Evolutionary conservation across 306 rosid species (phyloP), one percentile per base, ranked within the genome.

Genomic region (Fragaria nilgerrensis): DNA sequence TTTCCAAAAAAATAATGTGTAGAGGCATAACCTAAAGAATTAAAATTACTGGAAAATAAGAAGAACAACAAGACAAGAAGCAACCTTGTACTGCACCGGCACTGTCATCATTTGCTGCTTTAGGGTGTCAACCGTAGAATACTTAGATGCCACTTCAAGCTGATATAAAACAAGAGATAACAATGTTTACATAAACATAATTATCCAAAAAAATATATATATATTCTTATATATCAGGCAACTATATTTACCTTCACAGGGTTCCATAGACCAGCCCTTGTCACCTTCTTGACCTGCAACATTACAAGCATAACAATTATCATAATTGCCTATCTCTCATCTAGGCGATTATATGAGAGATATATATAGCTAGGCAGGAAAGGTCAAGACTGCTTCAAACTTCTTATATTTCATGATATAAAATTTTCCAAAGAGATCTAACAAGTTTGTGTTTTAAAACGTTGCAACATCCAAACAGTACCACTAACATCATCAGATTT

Each of bases 141-240:
- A 91, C 76, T 94, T 94, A 15, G 94, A 79, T 29, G 96, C 82
- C 11, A 88, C 96, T 87, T 94, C 98, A 62, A 94, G 88, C 98
- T 94, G 91, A 80, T 80, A 79, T 22, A 62, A 62, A 27, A 47
- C 12, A 82, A 48, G 25, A 78, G 77, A 62, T 19, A 41, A 20
- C 20, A 29, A 37, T 22, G 43, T 74, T 23, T 82, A 34, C 52
- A 73, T 23, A 6, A 39, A 12, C 23, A 65, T 9, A 17, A 64
- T 5, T 32, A 17, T 13, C 29, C 5, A 20, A 9, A 61, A 0
- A 20, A n/a, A n/a, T n/a, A n/a, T n/a, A n/a, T n/a, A n/a, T n/a
- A 32, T 0, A 29, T 3, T 20, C 27, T 20, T 7, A 44, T 56
- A 61, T 48, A 12, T 70, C 36, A 27, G 53, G 23, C 19, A 63